Conservation (phyloP, 495 filamentous ascomycete species). For the Sabuloglossum arenarium region DNA sequence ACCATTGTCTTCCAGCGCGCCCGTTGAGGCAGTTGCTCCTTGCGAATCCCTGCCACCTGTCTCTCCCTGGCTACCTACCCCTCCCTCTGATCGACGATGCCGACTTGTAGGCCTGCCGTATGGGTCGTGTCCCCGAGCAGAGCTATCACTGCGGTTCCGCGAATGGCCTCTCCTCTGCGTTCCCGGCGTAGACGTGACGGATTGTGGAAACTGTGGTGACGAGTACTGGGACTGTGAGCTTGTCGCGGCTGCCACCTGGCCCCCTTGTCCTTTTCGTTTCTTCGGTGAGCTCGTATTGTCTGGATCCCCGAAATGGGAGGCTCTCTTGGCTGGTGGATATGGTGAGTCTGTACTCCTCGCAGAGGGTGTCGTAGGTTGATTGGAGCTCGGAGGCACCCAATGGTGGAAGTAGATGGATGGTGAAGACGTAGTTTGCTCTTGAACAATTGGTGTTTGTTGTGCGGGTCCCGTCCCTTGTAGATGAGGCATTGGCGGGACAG, state of each 20-base stretch:
- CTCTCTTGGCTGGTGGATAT: constrained; percentile 20
- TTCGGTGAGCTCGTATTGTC: constrained; percentile 42
- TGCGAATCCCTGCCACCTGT: neutral
- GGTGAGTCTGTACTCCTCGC: constrained; percentile 31
- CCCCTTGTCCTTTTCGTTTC: constrained; percentile 50
- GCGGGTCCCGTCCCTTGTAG: constrained; percentile 15
- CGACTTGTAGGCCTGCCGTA: constrained; percentile 1
- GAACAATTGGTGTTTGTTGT: constrained; percentile 19
- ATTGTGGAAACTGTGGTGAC: constrained; percentile 27
- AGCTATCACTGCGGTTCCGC: constrained; percentile 47
- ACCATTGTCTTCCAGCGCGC: neutral
- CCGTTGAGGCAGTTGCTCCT: neutral
- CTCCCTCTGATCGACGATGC: neutral
- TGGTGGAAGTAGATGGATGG: constrained; percentile 76
- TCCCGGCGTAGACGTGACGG: constrained; percentile 32
- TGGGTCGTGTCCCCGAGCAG: constrained; percentile 7
- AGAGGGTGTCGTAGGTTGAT: constrained; percentile 43
- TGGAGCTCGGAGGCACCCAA: constrained; percentile 54
- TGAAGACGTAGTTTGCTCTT: constrained; percentile 35
- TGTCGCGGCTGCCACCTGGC: constrained; percentile 22
- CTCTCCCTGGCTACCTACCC: neutral
- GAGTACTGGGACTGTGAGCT: constrained; percentile 14
- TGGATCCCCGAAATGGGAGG: constrained; percentile 5
- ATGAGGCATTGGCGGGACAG: constrained; percentile 11
- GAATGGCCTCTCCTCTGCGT: constrained; percentile 43